phyloP scores from a whole-genome alignment of 2,329 filamentous ascomycete species.

The Eurotiales sp. region DNA sequence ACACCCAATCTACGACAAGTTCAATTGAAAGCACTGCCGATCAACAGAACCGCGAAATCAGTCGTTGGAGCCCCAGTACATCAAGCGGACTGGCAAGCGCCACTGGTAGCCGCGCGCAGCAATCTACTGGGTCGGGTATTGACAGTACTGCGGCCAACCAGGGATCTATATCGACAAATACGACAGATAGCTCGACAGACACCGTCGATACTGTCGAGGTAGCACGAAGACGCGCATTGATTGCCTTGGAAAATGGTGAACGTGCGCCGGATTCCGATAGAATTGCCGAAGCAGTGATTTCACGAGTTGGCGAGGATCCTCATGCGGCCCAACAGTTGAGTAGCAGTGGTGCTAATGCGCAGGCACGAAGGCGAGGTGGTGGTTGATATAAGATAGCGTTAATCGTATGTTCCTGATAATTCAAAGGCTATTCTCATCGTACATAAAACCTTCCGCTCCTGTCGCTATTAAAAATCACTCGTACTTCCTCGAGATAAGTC shows the following conservation, averaged over 20 bases:
- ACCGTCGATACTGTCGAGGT: not conserved
- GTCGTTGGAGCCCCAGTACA: too few species aligned
- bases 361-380: not conserved
- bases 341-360: not conserved
- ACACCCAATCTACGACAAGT: not conserved
- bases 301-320: not conserved
- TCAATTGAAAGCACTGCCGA: not conserved
- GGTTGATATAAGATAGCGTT: too few species aligned
- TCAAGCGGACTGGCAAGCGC: too few species aligned
- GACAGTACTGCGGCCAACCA: not conserved
- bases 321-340: not conserved
- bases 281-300: not conserved
- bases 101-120: not conserved
- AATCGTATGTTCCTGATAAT: too few species aligned
- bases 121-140: not conserved
- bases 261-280: not conserved
- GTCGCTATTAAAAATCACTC: not conserved
- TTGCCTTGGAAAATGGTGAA: not conserved
- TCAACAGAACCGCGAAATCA: too few species aligned
- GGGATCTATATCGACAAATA: not conserved
- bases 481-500: not conserved
- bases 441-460: not conserved
- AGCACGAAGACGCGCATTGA: not conserved
- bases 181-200: not conserved
- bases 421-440: not conserved